Evolutionary conservation across 2,329 filamentous ascomycete species (phyloP).

Genomic region (Cercospora sp.): DNA sequence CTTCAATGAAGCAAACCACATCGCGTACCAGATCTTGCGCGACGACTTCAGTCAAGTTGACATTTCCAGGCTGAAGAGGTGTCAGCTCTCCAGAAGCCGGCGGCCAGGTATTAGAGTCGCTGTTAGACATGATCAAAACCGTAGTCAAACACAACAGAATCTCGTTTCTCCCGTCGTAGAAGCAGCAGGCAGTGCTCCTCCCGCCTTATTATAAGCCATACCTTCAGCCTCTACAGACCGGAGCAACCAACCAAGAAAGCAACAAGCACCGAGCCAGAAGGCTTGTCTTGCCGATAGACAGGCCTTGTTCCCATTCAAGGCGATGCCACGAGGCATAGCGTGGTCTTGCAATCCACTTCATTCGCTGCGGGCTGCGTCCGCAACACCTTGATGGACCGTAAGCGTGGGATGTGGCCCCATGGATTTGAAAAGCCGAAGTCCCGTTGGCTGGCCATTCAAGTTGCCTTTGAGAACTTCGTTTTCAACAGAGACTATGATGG

Average conservation of each 20-base stretch:
- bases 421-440: constrained; percentile 7
- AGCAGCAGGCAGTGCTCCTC: neutral
- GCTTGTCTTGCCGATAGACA: neutral
- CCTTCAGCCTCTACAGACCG: neutral
- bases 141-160: neutral
- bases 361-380: constrained; percentile 9
- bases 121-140: neutral
- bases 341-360: constrained; percentile 16
- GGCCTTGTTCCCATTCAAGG: constrained; percentile 1
- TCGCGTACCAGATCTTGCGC: constrained; percentile 15
- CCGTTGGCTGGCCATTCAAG: constrained; percentile 10
- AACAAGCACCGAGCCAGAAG: neutral
- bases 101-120: constrained; percentile 10
- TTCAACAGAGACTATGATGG: neutral
- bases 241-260: neutral
- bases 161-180: too few species aligned
- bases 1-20: constrained; percentile 28
- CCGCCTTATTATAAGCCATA: neutral
- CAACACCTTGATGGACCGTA: constrained; percentile 29
- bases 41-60: constrained; percentile 26
- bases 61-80: constrained; percentile 16
- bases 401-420: neutral
- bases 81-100: constrained; percentile 5
- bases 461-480: constrained; percentile 7
- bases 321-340: constrained; percentile 22